Evolutionary conservation across 495 filamentous ascomycete species (phyloP), one percentile per base, ranked within the genome.

Genomic region (Aspergillus asperescens): DNA sequence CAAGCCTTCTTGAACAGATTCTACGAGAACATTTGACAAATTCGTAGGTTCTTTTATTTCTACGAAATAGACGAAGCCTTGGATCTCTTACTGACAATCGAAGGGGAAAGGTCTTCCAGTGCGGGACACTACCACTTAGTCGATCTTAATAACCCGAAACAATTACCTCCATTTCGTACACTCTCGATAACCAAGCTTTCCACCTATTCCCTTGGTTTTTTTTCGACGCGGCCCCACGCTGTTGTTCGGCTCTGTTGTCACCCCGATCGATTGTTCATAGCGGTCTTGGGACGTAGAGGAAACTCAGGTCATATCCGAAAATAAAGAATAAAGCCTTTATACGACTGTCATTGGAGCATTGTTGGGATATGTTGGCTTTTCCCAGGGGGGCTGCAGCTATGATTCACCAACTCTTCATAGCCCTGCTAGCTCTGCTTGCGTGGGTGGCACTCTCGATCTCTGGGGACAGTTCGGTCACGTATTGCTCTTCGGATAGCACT

Each of bases 401-500:
- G 58, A 57, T 53, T 18, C 32, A 56, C 9, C 53, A 42, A 13
- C 32, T 59, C 15, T 48, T 57, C 52, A 20, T 62, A 8, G 57
- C 58, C 28, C 54, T 63, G 44, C 50, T 67, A n/a, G 49, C 50
- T 28, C 50, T 70, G 35, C 45, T 65, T 13, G 51, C 61, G 20
- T 56, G 53, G 51, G 53, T 29, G 13, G 15, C 44, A 24, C 44
- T 47, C 29, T 47, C 18, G 44, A 35, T 47, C 0, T 35, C 29
- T 7, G 44, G 18, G 24, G 44, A 47, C 19, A 47, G 44, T 15
- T 47, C 55, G 12, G 61, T 69, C 34, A 50, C 51, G 42, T 75
- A 72, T 45, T 80, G 77, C 57, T 75, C 77, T 9, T 61, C 51
- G 6, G 60, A 66, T 5, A 78, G 77, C 47, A 80, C 77, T 15